Conservation (phyloP, 371 early-diverging fungal species). For the Funneliformis caledonium region DNA sequence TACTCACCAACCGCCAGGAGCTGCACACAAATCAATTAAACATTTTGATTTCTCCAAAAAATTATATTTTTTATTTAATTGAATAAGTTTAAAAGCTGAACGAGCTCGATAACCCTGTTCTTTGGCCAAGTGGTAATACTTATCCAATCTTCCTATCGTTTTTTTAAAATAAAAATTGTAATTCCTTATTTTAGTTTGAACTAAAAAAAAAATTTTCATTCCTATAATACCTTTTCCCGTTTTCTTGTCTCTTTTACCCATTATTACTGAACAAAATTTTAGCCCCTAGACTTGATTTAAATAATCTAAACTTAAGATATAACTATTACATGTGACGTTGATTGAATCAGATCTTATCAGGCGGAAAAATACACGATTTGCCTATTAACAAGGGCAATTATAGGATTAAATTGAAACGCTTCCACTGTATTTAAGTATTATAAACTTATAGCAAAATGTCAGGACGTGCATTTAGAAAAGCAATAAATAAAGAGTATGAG, state of each 20-base stretch:
- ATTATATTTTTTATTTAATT: constrained; percentile 98
- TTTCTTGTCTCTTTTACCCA: constrained; percentile 39
- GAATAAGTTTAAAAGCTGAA: constrained; percentile 99
- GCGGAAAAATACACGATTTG: constrained; percentile 3
- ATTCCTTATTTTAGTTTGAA: not conserved
- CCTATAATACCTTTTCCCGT: constrained; percentile 22
- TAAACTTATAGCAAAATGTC: constrained; percentile 11
- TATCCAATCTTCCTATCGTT: constrained; percentile 94
- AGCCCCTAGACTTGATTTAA: no score
- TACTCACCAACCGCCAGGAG: constrained; percentile 98
- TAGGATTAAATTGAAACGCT: no score
- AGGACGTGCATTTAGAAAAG: constrained; percentile 25
- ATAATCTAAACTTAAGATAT: not conserved
- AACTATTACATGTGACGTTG: not conserved
- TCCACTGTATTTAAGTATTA: no score
- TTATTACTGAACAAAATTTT: not conserved
- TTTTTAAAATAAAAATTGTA: not conserved
- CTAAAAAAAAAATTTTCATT: not conserved
- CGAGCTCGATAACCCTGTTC: constrained; percentile 99
- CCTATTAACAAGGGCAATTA: not conserved
- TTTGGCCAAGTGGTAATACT: constrained; percentile 99
- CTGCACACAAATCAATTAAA: constrained; percentile 99
- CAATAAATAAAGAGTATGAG: constrained; percentile 17
- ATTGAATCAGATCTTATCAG: not conserved
- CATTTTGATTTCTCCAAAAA: constrained; percentile 91